Evolutionary conservation across 164 flowering plant genomes (phyloP).

Genomic region (Aristolochia fimbriata): DNA sequence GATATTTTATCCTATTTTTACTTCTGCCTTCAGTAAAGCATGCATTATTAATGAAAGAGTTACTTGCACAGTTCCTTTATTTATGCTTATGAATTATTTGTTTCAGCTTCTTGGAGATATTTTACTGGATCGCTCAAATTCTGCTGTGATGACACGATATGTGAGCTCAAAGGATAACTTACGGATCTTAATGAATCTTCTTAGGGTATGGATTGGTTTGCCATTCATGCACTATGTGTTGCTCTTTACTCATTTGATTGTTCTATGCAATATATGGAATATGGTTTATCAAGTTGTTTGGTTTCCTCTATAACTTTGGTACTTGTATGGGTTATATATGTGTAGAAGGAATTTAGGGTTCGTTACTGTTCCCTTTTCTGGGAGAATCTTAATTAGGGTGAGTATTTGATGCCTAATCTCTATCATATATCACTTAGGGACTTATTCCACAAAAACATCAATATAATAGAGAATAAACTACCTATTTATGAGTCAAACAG

Average conservation of each 20-base stretch:
- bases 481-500: too few species aligned
- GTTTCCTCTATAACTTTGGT: too few species aligned
- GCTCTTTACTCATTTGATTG: not conserved
- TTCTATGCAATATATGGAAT: not conserved
- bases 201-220: slow-evolving; percentile 47
- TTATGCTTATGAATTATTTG: not conserved
- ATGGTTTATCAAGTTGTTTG: not conserved
- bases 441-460: too few species aligned
- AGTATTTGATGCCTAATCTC: too few species aligned
- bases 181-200: slow-evolving; percentile 89
- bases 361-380: too few species aligned
- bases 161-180: slow-evolving; percentile 87
- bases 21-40: too few species aligned
- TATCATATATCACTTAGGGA: too few species aligned
- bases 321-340: too few species aligned
- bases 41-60: not conserved
- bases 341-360: too few species aligned
- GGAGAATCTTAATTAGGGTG: too few species aligned
- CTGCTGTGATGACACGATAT: slow-evolving; percentile 74
- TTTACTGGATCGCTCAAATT: slow-evolving; percentile 83
- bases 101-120: slow-evolving; percentile 87
- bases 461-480: too few species aligned
- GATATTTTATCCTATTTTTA: too few species aligned
- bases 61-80: slow-evolving; percentile 1
- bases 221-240: not conserved